Conservation (phyloP, 352 stramenopile species). For the Globisporangium orthogonon region DNA sequence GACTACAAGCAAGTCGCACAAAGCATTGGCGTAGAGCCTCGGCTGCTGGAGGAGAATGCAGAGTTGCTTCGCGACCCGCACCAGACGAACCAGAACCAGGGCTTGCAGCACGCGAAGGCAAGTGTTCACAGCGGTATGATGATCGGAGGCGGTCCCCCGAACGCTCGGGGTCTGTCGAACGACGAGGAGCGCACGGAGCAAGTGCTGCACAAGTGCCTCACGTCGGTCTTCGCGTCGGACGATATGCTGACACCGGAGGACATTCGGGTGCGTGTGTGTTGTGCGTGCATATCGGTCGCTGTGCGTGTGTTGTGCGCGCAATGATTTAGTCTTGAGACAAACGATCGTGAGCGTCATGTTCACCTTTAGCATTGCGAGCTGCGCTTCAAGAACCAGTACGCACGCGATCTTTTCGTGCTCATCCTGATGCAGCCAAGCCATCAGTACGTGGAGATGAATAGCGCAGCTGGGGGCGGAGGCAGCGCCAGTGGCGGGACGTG, state of each 20-base stretch:
- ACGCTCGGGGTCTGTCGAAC: conserved; percentile 35
- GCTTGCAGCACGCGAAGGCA: conserved; percentile 15
- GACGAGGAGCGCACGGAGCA: conserved; percentile 77
- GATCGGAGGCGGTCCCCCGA: background rate
- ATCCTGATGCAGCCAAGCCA: conserved; percentile 85
- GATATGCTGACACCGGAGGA: conserved; percentile 49
- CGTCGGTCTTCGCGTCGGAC: conserved; percentile 78
- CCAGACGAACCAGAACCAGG: conserved; percentile 33
- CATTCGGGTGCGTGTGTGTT: conserved; percentile 29
- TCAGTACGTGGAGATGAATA: conserved; percentile 54
- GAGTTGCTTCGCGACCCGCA: conserved; percentile 34
- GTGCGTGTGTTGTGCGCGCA: background rate
- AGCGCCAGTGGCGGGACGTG: conserved; percentile 21
- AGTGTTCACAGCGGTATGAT: background rate
- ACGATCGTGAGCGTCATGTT: too few relatives aligned
- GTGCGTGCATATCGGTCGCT: background rate
- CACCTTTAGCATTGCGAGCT: conserved; percentile 37
- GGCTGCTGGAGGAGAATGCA: conserved; percentile 27
- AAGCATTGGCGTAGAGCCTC: conserved; percentile 28
- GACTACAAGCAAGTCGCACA: conserved; percentile 23
- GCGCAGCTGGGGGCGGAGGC: conserved; percentile 12
- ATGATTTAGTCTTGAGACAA: background rate
- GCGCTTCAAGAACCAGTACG: conserved; percentile 64
- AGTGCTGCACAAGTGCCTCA: conserved; percentile 78
- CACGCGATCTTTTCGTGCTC: conserved; percentile 72